Conservation (phyloP, 2,329 filamentous ascomycete species). For the Colletotrichum coccodes region DNA sequence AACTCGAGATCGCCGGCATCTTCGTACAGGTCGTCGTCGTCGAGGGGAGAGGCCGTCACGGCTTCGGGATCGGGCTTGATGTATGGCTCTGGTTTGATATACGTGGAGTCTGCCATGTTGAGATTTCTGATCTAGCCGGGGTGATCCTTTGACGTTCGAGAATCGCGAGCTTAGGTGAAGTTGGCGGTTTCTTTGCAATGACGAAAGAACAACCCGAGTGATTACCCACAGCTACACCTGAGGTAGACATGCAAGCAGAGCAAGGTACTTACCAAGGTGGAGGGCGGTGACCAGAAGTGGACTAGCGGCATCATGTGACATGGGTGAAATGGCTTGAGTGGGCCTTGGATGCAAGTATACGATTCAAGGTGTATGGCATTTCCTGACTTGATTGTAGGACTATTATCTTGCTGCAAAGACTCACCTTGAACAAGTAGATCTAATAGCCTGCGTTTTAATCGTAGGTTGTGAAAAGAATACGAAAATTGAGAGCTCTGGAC, state of each 20-base stretch:
- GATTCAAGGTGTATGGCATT: too few species aligned
- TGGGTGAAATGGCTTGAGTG: neutral
- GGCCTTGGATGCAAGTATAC: too few species aligned
- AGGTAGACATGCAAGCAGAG: too few species aligned
- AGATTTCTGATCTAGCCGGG: neutral
- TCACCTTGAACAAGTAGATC: too few species aligned
- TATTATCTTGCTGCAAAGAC: too few species aligned
- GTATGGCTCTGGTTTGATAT: constrained; percentile 42
- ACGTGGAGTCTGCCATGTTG: constrained; percentile 30
- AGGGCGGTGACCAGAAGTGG: neutral
- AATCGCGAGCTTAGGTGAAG: neutral
- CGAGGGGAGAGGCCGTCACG: constrained; percentile 51
- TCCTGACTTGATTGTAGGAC: too few species aligned
- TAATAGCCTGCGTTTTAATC: too few species aligned
- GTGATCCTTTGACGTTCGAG: neutral
- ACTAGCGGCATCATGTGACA: constrained; percentile 23
- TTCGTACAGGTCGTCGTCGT: constrained; percentile 76
- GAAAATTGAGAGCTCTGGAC: too few species aligned
- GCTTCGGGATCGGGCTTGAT: constrained; percentile 63
- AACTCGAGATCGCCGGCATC: constrained; percentile 68
- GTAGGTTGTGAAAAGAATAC: too few species aligned
- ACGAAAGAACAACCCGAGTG: constrained; percentile 1
- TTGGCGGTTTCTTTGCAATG: constrained; percentile 6
- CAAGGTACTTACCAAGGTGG: neutral
- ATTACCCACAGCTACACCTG: neutral